Evolutionary conservation across 2,329 filamentous ascomycete species (phyloP), one percentile per base, ranked within the genome.

Genomic region (Calcarisporium arbuscula): DNA sequence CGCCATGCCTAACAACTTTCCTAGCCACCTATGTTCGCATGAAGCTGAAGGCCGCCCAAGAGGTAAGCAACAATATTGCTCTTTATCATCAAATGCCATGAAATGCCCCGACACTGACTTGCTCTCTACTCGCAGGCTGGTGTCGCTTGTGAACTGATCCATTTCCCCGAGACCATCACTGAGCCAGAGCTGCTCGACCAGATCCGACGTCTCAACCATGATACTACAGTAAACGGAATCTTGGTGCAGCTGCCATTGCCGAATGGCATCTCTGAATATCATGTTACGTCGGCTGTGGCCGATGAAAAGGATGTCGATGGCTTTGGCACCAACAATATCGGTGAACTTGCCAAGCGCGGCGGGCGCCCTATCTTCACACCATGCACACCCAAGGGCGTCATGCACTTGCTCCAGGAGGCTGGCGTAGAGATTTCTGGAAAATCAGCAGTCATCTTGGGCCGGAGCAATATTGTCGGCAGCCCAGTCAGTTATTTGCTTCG

Each of bases 251-350:
- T 98, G 40, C 92, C 92, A 23, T 70, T 98, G 15, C 92, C 92
- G 14, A 79, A 79, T 51, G 84, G 94, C 59, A 81, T 98, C 52
- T 86, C 88, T 39, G 92, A 98, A 68, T 87, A 95, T 58, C 69
- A 74, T 27, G 71, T 98, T 54, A 98, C 92, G 20, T 94, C 88
- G 31, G 82, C 87, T 15, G 92, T 98, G 14, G 74, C 85, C 28
- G 84, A 90, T 51, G 85, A 92, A 62, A 98, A 98, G 67, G 92
- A 98, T 68, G 92, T 98, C 33, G 92, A 98, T 63, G 92, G 92
- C 34, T 98, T 98, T 55, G 90, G 92, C 37, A 82, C 87, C 37
- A 75, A 74, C 53, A 98, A 95, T 67, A 95, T 98, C 56, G 92
- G 92, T 46, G 90, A 96, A 67, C 75, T 98, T 49, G 89, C 92